A percentile compares a stretch with the other conserved stretches of the same genome.
phyloP scores from a whole-genome alignment of 345 rosid species.

The Moringa oleifera region DNA sequence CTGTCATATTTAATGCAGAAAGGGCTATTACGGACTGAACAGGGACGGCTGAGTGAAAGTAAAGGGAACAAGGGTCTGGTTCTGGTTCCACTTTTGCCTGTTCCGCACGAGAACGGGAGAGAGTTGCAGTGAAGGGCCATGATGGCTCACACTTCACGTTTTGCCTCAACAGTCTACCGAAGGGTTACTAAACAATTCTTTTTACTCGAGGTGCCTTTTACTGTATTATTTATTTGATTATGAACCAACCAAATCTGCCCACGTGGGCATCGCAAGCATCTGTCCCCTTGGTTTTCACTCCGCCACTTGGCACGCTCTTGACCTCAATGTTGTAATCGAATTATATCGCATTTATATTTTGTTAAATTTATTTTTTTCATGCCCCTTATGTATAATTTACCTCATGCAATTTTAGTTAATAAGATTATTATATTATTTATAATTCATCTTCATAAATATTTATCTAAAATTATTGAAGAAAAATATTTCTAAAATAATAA shows the following conservation, averaged over 20 bases:
- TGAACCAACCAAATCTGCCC: background rate
- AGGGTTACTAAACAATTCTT: too few relatives aligned
- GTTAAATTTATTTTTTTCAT: too few relatives aligned
- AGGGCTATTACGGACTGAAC: constrained; percentile 9
- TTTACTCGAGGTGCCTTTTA: background rate
- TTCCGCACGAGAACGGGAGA: constrained; percentile 21
- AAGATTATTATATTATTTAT: too few relatives aligned
- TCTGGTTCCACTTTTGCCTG: constrained; percentile 20
- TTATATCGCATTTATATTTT: background rate
- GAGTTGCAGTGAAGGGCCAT: constrained; percentile 41
- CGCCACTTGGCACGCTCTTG: constrained; percentile 25
- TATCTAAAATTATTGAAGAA: too few relatives aligned
- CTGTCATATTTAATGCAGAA: constrained; percentile 14
- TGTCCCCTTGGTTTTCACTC: constrained; percentile 6
- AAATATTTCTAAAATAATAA: too few relatives aligned
- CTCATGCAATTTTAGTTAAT: too few relatives aligned
- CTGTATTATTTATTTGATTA: background rate
- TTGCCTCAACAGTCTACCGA: background rate
- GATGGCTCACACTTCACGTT: background rate
- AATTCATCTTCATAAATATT: too few relatives aligned
- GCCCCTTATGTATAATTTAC: too few relatives aligned
- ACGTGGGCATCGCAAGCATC: background rate
- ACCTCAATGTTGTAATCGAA: background rate
- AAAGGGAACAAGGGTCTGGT: constrained; percentile 19
- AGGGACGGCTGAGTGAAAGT: constrained; percentile 19